These are phyloP conservation scores for Haemoproteus tartakovskyi DNA, from an alignment of 169 alveolate genomes.

Conservation along the genomic window DNA sequence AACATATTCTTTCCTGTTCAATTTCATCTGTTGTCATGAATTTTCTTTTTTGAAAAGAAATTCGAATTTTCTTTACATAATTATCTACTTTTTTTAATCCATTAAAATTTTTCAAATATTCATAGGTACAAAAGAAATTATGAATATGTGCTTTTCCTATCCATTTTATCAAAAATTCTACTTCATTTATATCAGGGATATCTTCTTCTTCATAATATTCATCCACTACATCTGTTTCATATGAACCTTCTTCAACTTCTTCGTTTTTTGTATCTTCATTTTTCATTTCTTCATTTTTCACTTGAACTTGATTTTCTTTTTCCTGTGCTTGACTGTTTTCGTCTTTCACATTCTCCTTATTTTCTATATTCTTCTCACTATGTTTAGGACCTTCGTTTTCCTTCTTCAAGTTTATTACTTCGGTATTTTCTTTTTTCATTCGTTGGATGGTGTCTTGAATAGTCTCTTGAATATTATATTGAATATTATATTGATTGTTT, in stretches of 20 bases:
- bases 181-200: slow-evolving; percentile 53
- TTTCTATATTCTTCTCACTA: not conserved
- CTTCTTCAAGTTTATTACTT: too few species aligned
- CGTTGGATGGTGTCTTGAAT: not conserved
- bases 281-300: not conserved
- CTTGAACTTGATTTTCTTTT: not conserved
- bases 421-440: too few species aligned
- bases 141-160: slow-evolving; percentile 87
- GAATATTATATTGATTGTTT: too few species aligned
- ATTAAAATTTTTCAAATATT: slow-evolving; percentile 71
- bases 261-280: not conserved
- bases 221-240: not conserved
- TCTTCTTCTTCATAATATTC: slow-evolving; percentile 62
- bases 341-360: not conserved
- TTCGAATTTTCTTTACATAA: slow-evolving; percentile 79
- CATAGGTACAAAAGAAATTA: slow-evolving; percentile 87
- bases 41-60: slow-evolving; percentile 74
- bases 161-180: slow-evolving; percentile 87
- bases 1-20: slow-evolving; percentile 85
- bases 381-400: too few species aligned
- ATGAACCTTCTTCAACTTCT: not conserved
- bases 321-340: not conserved
- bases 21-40: slow-evolving; percentile 88
- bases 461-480: not conserved
- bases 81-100: slow-evolving; percentile 87